phyloP scores from a whole-genome alignment of 164 flowering plant genomes.

The Chimonanthus praecox region DNA sequence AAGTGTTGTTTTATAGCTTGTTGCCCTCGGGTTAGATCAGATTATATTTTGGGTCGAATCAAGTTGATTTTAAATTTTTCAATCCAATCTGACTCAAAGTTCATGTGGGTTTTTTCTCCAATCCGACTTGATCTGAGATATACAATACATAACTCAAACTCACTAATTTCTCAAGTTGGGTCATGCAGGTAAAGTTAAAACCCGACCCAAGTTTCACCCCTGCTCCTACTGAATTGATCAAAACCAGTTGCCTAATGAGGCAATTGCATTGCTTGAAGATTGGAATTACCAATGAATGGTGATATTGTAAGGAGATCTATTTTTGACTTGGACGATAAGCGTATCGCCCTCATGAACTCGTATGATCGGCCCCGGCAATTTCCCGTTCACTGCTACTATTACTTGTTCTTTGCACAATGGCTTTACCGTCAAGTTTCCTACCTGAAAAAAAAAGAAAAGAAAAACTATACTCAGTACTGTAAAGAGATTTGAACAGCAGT shows the following conservation, averaged over 20 bases:
- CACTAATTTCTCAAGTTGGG: too few relatives aligned
- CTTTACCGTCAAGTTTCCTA: conserved; percentile 3
- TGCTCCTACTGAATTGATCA: too few relatives aligned
- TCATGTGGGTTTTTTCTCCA: too few relatives aligned
- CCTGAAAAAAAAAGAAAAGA: conserved; percentile 5
- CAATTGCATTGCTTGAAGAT: not conserved
- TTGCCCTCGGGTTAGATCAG: too few relatives aligned
- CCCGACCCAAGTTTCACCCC: not conserved
- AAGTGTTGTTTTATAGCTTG: too few relatives aligned
- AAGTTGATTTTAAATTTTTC: not conserved
- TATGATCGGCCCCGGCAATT: conserved; percentile 19
- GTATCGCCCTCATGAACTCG: conserved; percentile 19
- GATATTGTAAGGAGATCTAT: conserved; percentile 20
- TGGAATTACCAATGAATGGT: conserved; percentile 23
- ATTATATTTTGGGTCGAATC: not conserved
- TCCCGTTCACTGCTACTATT: conserved; percentile 16
- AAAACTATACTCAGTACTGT: not conserved
- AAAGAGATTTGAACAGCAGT: not conserved
- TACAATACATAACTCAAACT: not conserved
- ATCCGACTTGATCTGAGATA: not conserved
- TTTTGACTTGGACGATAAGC: conserved; percentile 17
- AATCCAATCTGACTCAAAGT: too few relatives aligned
- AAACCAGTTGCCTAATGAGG: too few relatives aligned
- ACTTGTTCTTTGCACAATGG: conserved; percentile 14
- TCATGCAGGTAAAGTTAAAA: too few relatives aligned